phyloP scores from a whole-genome alignment of 1,284 basidiomycete species.

The Rhodotorula glutinis region DNA sequence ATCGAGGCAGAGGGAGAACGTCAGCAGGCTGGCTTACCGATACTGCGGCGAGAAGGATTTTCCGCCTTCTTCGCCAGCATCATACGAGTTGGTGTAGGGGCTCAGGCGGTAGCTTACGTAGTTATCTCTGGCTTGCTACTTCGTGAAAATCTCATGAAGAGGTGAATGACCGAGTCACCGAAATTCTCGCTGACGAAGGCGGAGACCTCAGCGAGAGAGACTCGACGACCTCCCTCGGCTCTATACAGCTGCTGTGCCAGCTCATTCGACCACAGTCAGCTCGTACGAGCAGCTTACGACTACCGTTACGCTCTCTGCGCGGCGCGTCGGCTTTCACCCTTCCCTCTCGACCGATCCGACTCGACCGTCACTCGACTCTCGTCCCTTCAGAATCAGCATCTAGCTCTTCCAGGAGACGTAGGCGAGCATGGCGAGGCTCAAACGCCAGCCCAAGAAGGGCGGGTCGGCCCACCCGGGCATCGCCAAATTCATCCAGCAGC shows the following conservation, averaged over 20 bases:
- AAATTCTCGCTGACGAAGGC: background rate
- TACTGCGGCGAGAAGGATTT: no score
- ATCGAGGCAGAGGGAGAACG: no score
- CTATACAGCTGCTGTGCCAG: background rate
- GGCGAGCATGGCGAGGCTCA: slow-evolving; percentile 28
- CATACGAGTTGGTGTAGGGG: no score
- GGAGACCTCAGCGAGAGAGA: background rate
- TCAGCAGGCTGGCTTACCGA: no score
- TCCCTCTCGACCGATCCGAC: background rate
- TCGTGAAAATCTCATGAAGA: background rate
- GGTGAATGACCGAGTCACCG: background rate
- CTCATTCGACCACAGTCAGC: background rate
- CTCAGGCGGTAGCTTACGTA: no score
- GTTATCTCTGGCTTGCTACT: no score
- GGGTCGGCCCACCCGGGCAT: slow-evolving; percentile 33
- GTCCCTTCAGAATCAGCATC: background rate
- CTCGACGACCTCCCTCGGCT: no score
- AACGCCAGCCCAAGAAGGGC: slow-evolving; percentile 34
- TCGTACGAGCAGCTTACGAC: background rate
- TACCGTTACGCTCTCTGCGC: background rate
- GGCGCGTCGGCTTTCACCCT: background rate
- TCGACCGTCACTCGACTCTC: background rate
- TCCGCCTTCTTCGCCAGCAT: no score
- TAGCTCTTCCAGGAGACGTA: background rate
- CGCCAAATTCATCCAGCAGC: slow-evolving; percentile 32